Percentiles rank a stretch among this genome's conserved stretches.
Evolutionary conservation across 306 rosid species (phyloP).

Genomic region (Gleditsia sinensis): DNA sequence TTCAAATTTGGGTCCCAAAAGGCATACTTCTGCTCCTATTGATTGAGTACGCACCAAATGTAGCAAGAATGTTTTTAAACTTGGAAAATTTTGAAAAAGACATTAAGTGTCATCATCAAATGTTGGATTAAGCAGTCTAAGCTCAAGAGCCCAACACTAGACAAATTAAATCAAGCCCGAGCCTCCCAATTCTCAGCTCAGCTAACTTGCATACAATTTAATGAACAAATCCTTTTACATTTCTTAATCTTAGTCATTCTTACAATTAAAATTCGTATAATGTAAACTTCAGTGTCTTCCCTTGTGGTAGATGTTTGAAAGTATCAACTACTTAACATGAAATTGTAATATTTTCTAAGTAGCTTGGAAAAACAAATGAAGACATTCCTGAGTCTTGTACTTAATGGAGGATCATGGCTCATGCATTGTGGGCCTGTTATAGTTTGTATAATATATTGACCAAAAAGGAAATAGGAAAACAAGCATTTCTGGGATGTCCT

Average conservation of each 20-base stretch:
- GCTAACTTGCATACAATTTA: background rate
- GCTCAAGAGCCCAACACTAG: background rate
- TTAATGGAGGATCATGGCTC: too few species aligned
- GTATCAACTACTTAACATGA: background rate
- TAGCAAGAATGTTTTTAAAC: background rate
- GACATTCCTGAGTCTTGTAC: background rate
- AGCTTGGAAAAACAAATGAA: background rate
- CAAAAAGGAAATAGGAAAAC: background rate
- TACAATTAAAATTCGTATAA: background rate
- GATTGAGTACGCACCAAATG: background rate
- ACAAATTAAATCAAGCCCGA: background rate
- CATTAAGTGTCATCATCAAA: background rate
- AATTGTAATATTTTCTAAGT: background rate
- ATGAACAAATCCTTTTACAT: background rate
- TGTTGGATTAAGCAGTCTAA: background rate
- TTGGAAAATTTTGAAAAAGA: too few species aligned
- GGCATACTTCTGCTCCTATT: background rate
- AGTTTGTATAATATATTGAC: background rate
- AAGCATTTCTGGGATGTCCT: background rate
- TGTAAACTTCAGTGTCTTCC: background rate
- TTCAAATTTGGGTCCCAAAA: too few species aligned
- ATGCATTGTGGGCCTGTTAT: background rate
- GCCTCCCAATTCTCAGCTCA: background rate
- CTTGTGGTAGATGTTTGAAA: background rate
- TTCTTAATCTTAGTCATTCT: background rate